phyloP scores from a whole-genome alignment of 1,139 yeast genomes.

The Taphrina communis region DNA sequence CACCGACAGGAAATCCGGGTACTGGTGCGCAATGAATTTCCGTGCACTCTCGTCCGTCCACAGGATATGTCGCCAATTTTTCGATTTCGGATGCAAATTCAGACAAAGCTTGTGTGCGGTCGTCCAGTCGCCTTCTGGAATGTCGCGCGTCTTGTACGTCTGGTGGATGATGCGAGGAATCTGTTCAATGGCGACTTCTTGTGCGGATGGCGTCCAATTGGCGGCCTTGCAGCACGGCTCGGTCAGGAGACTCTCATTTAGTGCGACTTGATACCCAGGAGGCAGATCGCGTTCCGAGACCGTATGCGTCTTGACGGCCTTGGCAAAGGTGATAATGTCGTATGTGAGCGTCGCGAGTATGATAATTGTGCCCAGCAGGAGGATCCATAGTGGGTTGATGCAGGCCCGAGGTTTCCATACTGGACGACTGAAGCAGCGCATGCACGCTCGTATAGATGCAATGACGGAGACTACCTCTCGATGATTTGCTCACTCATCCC shows the following conservation, averaged over 20 bases:
- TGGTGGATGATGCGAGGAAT: conserved; percentile 40
- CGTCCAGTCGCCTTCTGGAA: conserved; percentile 35
- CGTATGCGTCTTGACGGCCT: conserved; percentile 2
- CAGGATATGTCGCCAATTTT: conserved; percentile 31
- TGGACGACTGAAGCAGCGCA: conserved; percentile 5
- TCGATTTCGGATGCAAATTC: conserved; percentile 9
- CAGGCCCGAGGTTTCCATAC: neutral
- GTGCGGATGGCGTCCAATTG: conserved; percentile 18
- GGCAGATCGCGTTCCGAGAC: conserved; percentile 17
- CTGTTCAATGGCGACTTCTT: conserved; percentile 5
- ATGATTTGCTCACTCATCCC: too few species aligned
- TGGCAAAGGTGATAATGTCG: conserved; percentile 15
- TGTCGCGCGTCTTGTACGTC: conserved; percentile 26
- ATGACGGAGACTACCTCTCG: neutral
- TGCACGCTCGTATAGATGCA: neutral
- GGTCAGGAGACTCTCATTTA: conserved; percentile 6
- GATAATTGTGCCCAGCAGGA: conserved; percentile 1
- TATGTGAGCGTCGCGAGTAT: neutral
- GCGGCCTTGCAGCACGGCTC: conserved; percentile 25
- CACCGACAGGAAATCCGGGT: conserved; percentile 24
- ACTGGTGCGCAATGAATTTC: conserved; percentile 19
- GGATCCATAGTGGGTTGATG: neutral
- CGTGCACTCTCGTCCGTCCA: conserved; percentile 39
- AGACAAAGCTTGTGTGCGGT: conserved; percentile 25
- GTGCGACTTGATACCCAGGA: conserved; percentile 17